Evolutionary conservation across 495 filamentous ascomycete species (phyloP).

Genomic region (Penicillium arizonense): DNA sequence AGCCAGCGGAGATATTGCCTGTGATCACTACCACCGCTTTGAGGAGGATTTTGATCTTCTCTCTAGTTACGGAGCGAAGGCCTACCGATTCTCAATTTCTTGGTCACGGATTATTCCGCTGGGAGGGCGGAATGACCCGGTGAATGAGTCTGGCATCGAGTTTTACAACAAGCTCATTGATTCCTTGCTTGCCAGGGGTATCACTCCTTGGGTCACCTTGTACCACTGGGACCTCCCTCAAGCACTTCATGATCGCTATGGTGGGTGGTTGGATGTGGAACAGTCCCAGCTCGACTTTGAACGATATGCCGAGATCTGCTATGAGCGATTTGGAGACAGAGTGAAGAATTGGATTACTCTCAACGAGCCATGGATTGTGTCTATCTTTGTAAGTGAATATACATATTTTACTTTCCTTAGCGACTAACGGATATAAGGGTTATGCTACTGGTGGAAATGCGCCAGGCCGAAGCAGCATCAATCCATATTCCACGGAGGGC

Average conservation of each 20-base stretch:
- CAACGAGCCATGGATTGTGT: slow-evolving; percentile 46
- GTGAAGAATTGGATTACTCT: slow-evolving; percentile 51
- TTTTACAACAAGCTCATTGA: slow-evolving; percentile 44
- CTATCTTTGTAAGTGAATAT: slow-evolving; percentile 27
- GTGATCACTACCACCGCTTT: slow-evolving; percentile 68
- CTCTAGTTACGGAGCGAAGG: slow-evolving; percentile 55
- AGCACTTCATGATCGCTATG: slow-evolving; percentile 40
- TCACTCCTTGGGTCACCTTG: slow-evolving; percentile 43
- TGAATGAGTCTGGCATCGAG: slow-evolving; percentile 38
- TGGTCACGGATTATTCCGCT: slow-evolving; percentile 67
- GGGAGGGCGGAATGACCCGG: slow-evolving; percentile 27
- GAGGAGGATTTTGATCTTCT: slow-evolving; percentile 65
- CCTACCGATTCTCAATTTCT: slow-evolving; percentile 68
- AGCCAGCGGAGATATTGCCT: slow-evolving; percentile 61
- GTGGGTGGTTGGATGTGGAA: slow-evolving; percentile 36
- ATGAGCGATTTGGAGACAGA: slow-evolving; percentile 33
- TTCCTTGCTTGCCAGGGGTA: slow-evolving; percentile 31
- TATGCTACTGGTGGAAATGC: slow-evolving; percentile 16
- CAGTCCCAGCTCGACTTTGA: slow-evolving; percentile 43
- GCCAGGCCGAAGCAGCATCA: slow-evolving; percentile 15
- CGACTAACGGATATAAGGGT: slow-evolving; percentile 1
- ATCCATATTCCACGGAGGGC: slow-evolving; percentile 25
- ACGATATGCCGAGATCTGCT: slow-evolving; percentile 38
- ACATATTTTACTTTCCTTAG: background rate
- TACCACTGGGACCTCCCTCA: slow-evolving; percentile 51